These are phyloP conservation scores for Cladosporium cucumerinum DNA, from an alignment of 2,329 filamentous ascomycete species.

Conservation along the genomic window DNA sequence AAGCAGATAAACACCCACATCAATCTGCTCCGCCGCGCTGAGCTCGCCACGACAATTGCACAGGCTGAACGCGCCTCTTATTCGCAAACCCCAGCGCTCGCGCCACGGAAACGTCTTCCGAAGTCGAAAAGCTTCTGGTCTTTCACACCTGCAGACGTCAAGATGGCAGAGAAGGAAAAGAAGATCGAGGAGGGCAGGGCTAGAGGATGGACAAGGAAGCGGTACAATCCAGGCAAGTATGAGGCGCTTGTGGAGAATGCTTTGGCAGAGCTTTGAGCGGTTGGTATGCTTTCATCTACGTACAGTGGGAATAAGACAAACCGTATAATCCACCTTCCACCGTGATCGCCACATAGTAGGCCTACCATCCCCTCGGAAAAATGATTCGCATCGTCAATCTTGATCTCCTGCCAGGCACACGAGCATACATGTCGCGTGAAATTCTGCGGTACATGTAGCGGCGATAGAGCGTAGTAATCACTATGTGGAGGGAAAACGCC, in stretches of 20 bases:
- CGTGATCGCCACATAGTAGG: too few relatives aligned
- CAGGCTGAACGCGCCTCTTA: conserved; percentile 21
- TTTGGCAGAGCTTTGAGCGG: conserved; percentile 28
- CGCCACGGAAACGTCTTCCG: neutral
- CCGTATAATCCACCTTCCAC: too few relatives aligned
- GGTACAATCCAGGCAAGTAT: conserved; percentile 30
- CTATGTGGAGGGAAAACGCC: too few relatives aligned
- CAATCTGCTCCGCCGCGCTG: conserved; percentile 31
- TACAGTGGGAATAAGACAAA: too few relatives aligned
- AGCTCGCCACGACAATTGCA: conserved; percentile 17
- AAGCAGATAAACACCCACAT: conserved; percentile 36
- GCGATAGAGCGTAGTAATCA: too few relatives aligned
- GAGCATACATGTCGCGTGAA: too few relatives aligned
- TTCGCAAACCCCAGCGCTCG: neutral
- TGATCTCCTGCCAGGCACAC: too few relatives aligned
- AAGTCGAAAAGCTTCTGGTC: conserved; percentile 22
- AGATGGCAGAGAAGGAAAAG: conserved; percentile 26
- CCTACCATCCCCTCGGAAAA: too few relatives aligned
- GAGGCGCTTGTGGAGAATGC: conserved; percentile 29
- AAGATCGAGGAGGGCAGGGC: conserved; percentile 29
- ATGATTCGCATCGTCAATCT: too few relatives aligned
- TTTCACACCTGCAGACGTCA: conserved; percentile 22
- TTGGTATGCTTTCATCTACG: too few relatives aligned
- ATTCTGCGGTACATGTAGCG: too few relatives aligned
- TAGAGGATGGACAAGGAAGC: conserved; percentile 28